These are phyloP conservation scores for Collybia sp. DNA, from an alignment of 768 basidiomycete genomes.

Conservation along the genomic window DNA sequence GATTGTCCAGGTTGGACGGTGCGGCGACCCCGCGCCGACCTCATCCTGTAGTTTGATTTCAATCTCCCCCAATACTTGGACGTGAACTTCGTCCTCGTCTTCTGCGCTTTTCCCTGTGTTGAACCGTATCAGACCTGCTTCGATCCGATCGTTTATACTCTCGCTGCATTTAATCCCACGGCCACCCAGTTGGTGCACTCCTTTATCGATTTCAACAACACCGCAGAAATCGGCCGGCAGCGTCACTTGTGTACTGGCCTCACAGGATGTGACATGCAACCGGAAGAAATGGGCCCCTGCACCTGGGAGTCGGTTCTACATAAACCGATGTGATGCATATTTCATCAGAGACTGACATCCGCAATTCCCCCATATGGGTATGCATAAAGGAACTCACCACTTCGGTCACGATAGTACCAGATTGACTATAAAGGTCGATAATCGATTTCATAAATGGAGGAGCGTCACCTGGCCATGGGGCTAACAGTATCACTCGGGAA, in stretches of 20 bases:
- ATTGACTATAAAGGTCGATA: conserved; percentile 10
- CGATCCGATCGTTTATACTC: conserved; percentile 5
- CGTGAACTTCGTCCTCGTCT: conserved; percentile 9
- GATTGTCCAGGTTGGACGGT: too few species aligned
- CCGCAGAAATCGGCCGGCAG: conserved; percentile 8
- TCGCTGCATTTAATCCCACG: conserved; percentile 6
- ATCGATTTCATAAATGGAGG: conserved; percentile 7
- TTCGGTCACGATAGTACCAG: conserved; percentile 9
- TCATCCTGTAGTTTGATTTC: conserved; percentile 7
- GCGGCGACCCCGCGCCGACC: not conserved
- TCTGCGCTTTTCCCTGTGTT: conserved; percentile 2
- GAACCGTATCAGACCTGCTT: conserved; percentile 6
- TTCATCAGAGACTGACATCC: too few species aligned
- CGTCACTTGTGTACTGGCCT: conserved; percentile 5
- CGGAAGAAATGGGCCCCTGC: conserved; percentile 8
- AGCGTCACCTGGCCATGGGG: conserved; percentile 5
- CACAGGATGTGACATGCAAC: conserved; percentile 9
- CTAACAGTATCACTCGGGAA: conserved; percentile 8
- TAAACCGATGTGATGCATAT: not conserved
- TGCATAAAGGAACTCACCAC: conserved; percentile 6
- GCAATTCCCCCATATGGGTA: not conserved
- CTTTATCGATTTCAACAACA: conserved; percentile 2
- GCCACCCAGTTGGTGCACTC: conserved; percentile 5
- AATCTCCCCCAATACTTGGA: conserved; percentile 7
- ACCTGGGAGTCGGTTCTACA: conserved; percentile 8